These are phyloP conservation scores for Diaporthe humulicola DNA, from an alignment of 2,329 filamentous ascomycete genomes.

Conservation along the genomic window DNA sequence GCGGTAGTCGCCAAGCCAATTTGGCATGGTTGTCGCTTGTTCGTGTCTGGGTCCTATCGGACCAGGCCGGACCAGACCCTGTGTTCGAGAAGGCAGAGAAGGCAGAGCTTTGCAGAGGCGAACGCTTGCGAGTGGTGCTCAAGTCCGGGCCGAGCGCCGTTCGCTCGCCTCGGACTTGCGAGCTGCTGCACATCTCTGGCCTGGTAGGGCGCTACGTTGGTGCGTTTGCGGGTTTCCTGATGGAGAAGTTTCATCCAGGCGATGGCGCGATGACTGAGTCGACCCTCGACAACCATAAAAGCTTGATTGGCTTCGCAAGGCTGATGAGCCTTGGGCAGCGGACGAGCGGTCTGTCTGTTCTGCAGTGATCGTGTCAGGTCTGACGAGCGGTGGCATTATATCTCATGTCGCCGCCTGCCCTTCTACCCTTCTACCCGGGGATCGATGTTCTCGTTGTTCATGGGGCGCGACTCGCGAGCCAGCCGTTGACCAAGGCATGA, in stretches of 20 bases:
- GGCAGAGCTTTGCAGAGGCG: neutral
- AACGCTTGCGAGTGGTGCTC: neutral
- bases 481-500: neutral
- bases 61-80: constrained; percentile 22
- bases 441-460: neutral
- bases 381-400: neutral
- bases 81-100: constrained; percentile 22
- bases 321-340: neutral
- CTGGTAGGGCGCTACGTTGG: constrained; percentile 19
- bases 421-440: too few species aligned
- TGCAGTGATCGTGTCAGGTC: constrained; percentile 17
- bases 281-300: neutral
- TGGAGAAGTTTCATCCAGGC: constrained; percentile 22
- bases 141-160: constrained; percentile 31
- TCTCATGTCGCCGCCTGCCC: neutral
- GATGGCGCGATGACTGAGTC: constrained; percentile 20
- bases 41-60: neutral
- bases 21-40: constrained; percentile 21
- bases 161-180: constrained; percentile 33
- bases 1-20: constrained; percentile 12
- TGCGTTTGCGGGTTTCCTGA: constrained; percentile 17
- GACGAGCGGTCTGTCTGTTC: constrained; percentile 16
- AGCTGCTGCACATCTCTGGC: neutral
- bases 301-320: constrained; percentile 25
- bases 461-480: constrained; percentile 19